phyloP scores from a whole-genome alignment of 495 filamentous ascomycete genomes.

The Evernia prunastri region DNA sequence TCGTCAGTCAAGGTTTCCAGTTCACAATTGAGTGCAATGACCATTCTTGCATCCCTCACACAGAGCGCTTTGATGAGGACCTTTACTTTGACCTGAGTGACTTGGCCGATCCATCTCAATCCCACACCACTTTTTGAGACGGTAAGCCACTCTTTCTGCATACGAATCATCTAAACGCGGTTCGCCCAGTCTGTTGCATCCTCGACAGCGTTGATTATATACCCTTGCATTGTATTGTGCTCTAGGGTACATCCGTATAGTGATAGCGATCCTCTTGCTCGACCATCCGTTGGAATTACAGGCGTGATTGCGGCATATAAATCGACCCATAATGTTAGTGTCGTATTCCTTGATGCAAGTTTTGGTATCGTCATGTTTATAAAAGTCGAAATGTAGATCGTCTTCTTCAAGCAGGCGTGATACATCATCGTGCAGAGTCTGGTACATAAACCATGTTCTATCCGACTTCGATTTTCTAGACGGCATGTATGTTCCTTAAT shows the following conservation, averaged over 20 bases:
- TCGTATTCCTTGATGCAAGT: conserved; percentile 26
- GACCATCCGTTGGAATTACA: conserved; percentile 33
- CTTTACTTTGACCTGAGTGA: conserved; percentile 24
- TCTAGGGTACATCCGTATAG: conserved; percentile 39
- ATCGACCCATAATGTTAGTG: conserved; percentile 31
- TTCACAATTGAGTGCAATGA: conserved; percentile 32
- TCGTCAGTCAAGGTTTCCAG: conserved; percentile 7
- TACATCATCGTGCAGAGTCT: conserved; percentile 36
- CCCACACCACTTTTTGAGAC: conserved; percentile 46
- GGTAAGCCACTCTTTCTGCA: conserved; percentile 45
- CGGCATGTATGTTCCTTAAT: conserved; percentile 12
- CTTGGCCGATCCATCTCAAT: conserved; percentile 32
- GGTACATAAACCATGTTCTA: conserved; percentile 37
- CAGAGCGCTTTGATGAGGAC: conserved; percentile 37
- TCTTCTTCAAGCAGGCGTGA: conserved; percentile 31
- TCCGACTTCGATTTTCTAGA: conserved; percentile 17
- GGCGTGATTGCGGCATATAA: conserved; percentile 26
- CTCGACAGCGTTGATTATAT: conserved; percentile 41
- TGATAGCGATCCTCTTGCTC: conserved; percentile 41
- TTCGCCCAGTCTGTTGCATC: conserved; percentile 31
- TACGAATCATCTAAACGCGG: conserved; percentile 40
- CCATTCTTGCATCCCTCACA: conserved; percentile 48
- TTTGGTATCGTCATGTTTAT: conserved; percentile 26
- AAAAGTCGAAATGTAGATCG: conserved; percentile 29
- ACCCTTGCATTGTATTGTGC: conserved; percentile 42